Percentiles rank a stretch among this genome's conserved stretches.
These are phyloP conservation scores for Potentilla sterilis DNA, from an alignment of 306 rosid genomes.

Conservation along the genomic window DNA sequence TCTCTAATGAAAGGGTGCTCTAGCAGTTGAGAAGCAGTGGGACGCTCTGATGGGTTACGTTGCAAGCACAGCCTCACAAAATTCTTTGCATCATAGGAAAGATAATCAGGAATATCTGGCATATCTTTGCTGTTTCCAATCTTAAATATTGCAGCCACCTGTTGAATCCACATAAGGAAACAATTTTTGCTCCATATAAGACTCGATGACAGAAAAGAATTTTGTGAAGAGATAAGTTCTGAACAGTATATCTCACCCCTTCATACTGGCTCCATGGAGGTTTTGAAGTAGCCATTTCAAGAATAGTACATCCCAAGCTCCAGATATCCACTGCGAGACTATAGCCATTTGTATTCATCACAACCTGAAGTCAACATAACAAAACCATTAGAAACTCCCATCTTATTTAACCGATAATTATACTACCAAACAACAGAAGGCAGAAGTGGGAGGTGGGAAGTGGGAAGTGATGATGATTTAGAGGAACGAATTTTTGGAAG, in stretches of 20 bases:
- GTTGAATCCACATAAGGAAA: constrained; percentile 35
- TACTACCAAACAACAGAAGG: not conserved
- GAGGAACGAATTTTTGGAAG: not conserved
- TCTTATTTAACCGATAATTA: not conserved
- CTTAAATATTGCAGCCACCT: constrained; percentile 99
- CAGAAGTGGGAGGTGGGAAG: not conserved
- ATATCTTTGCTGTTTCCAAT: constrained; percentile 96
- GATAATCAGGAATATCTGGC: constrained; percentile 91
- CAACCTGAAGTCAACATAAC: constrained; percentile 61
- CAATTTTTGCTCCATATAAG: constrained; percentile 22
- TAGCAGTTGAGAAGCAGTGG: constrained; percentile 60
- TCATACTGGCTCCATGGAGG: constrained; percentile 98
- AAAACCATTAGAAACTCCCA: constrained; percentile 20
- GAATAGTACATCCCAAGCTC: constrained; percentile 99
- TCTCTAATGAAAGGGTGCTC: constrained; percentile 87
- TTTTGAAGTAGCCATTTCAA: constrained; percentile 93
- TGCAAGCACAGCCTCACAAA: constrained; percentile 80
- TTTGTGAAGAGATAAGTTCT: constrained; percentile 13
- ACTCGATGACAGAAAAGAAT: constrained; percentile 15
- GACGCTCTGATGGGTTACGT: constrained; percentile 78
- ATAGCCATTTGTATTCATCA: constrained; percentile 86
- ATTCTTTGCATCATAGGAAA: constrained; percentile 76
- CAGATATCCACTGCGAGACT: constrained; percentile 91
- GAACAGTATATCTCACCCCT: constrained; percentile 74
- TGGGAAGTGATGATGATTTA: constrained; percentile 10